Evolutionary conservation across 106 monocot species (phyloP).

Genomic region (Cymbidium sinense): DNA sequence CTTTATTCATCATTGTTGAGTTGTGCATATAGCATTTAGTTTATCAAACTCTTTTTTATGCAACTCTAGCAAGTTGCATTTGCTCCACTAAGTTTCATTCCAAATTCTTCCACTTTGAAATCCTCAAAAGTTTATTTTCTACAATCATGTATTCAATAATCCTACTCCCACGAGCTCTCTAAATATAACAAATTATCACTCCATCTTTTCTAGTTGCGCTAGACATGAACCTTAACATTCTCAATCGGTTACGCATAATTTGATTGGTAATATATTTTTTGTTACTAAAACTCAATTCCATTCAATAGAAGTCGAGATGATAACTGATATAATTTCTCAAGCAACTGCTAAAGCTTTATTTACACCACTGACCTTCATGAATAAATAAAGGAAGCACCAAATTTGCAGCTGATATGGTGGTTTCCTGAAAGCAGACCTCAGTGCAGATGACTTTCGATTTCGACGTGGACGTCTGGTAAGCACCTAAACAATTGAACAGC

Average conservation of each 20-base stretch:
- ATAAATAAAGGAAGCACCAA: conserved; percentile 94
- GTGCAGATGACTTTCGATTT: conserved; percentile 62
- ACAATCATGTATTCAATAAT: neutral
- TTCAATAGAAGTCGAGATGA: neutral
- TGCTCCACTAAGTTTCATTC: neutral
- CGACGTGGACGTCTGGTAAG: conserved; percentile 79
- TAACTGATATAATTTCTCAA: neutral
- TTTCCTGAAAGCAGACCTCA: conserved; percentile 91
- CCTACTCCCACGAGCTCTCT: neutral
- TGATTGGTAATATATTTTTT: neutral
- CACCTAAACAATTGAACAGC: conserved; percentile 23
- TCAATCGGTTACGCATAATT: neutral
- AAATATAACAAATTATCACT: neutral
- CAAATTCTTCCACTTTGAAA: neutral
- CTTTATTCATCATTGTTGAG: neutral
- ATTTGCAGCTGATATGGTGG: conserved; percentile 67
- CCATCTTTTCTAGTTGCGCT: neutral
- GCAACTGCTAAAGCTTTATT: neutral
- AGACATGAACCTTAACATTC: neutral
- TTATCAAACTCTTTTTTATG: neutral
- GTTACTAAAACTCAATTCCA: neutral
- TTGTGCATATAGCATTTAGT: neutral
- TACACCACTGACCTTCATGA: conserved; percentile 64
- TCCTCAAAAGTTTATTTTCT: neutral
- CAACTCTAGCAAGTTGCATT: neutral